Conservation (phyloP, 352 stramenopile genomes). For the Phytopythium helicoides region DNA sequence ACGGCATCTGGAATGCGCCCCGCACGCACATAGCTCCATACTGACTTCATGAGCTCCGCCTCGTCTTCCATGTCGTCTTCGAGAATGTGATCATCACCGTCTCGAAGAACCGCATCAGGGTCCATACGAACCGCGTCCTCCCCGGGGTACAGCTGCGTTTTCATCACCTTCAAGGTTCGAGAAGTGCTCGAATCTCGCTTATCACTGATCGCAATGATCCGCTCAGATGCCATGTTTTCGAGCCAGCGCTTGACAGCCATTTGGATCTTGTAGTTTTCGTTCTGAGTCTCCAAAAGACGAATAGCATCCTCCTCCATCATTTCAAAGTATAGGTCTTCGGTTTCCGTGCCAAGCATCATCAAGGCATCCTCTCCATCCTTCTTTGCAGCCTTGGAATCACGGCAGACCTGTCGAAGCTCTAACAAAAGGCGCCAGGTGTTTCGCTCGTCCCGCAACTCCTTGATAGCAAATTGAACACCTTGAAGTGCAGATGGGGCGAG, state of each 20-base stretch:
- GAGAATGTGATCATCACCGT: conserved; percentile 60
- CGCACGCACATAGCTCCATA: conserved; percentile 76
- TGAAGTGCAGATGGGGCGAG: conserved; percentile 17
- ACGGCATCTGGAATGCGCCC: conserved; percentile 63
- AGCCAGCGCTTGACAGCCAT: conserved; percentile 73
- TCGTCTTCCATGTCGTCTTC: conserved; percentile 83
- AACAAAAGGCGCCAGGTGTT: conserved; percentile 84
- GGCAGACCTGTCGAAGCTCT: conserved; percentile 68
- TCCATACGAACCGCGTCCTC: conserved; percentile 50
- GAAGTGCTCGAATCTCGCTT: conserved; percentile 47
- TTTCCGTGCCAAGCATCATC: conserved; percentile 38
- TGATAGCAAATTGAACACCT: conserved; percentile 46
- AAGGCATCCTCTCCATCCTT: conserved; percentile 27
- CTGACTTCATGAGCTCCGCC: conserved; percentile 62
- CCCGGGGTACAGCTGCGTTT: conserved; percentile 37
- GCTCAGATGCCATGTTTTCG: conserved; percentile 78
- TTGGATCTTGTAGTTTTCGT: conserved; percentile 71
- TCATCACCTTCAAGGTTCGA: conserved; percentile 61
- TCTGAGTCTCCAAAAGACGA: conserved; percentile 49
- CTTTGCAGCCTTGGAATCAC: conserved; percentile 10
- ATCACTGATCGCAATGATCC: conserved; percentile 54
- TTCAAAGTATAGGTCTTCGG: conserved; percentile 54
- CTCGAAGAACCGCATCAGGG: conserved; percentile 61
- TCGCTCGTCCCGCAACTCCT: conserved; percentile 70
- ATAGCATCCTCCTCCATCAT: conserved; percentile 81